Conservation (phyloP, 106 monocot species). For the Narthecium ossifragum region DNA sequence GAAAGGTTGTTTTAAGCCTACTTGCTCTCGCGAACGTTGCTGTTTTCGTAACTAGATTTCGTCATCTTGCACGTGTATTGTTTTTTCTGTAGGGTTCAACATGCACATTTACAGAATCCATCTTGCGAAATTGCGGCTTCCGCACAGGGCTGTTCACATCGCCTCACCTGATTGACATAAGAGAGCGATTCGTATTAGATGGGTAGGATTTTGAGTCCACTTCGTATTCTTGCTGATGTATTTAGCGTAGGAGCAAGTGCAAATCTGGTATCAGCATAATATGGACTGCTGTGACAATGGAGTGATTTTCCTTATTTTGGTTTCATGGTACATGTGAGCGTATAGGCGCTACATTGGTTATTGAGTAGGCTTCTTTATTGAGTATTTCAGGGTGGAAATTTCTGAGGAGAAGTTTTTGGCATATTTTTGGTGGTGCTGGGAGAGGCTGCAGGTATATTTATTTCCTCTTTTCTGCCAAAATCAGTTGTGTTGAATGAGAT, state of each 20-base stretch:
- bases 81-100: constrained; percentile 66
- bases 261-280: too few relatives aligned
- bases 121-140: constrained; percentile 71
- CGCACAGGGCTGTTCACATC: constrained; percentile 91
- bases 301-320: too few relatives aligned
- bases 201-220: constrained; percentile 42
- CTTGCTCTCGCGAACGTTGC: not conserved
- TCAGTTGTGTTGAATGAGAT: too few relatives aligned
- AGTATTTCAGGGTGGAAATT: constrained; percentile 69
- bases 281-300: too few relatives aligned
- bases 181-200: constrained; percentile 78
- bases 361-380: too few relatives aligned
- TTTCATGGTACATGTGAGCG: too few relatives aligned
- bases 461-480: too few relatives aligned
- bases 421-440: constrained; percentile 99
- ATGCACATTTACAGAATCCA: constrained; percentile 85
- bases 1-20: constrained; percentile 48
- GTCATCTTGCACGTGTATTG: not conserved
- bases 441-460: constrained; percentile 72
- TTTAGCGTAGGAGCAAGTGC: too few relatives aligned
- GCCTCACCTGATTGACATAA: constrained; percentile 85
- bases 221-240: too few relatives aligned
- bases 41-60: not conserved
- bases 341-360: too few relatives aligned
- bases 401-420: constrained; percentile 77